Base-by-base conservation (phyloP, 805 yeast genomes). In the Candida ortonii region DNA sequence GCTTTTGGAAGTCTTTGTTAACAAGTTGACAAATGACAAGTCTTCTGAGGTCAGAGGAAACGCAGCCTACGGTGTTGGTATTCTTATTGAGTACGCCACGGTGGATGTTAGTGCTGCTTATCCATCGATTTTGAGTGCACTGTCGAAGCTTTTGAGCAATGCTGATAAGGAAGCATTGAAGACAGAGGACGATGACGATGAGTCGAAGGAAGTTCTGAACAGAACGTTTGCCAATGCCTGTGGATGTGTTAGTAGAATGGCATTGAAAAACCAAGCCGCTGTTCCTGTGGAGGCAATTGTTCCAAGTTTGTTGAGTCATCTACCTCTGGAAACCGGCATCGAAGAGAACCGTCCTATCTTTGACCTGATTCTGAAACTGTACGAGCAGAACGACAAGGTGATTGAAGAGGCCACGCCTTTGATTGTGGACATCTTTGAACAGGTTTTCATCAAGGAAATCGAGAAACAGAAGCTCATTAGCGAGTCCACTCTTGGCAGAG, bases 241-340 rank as follows among this genome's bases (percentile, higher is more conserved):
- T 61, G 98, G 98, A 27, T 93, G 97, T 73, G 95, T 89, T 38
- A 89, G 96, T 12, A 79, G 98, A 64, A 72, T 93, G 84, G 75
- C 84, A 10, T 67, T 85, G 59, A 80, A 82, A 57, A 74, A 84
- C 59, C 78, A 76, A 51, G 65, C 63, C 23, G 73, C 82, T 22
- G 78, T 89, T 48, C 97, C 97, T 41, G 63, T 87, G 47, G 78
- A 73, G 40, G 88, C 78, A 36, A 76, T 90, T 26, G 67, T 84
- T 15, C 94, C 95, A 31, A 74, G 71, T 16, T 69, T 93, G 53
- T 66, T 89, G 43, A 65, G 71, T 32, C 90, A 84, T 52, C 72
- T 93, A 55, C 98, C 98, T 33, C 73, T 93, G 55, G 76, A 79
- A 55, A 78, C 88, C 34, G 97, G 89, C 3, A 82, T 73, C 45